A percentile compares a stretch with the other conserved stretches of the same genome.
These are phyloP conservation scores for Corinectria fuckeliana DNA, from an alignment of 2,329 filamentous ascomycete genomes.

Conservation along the genomic window DNA sequence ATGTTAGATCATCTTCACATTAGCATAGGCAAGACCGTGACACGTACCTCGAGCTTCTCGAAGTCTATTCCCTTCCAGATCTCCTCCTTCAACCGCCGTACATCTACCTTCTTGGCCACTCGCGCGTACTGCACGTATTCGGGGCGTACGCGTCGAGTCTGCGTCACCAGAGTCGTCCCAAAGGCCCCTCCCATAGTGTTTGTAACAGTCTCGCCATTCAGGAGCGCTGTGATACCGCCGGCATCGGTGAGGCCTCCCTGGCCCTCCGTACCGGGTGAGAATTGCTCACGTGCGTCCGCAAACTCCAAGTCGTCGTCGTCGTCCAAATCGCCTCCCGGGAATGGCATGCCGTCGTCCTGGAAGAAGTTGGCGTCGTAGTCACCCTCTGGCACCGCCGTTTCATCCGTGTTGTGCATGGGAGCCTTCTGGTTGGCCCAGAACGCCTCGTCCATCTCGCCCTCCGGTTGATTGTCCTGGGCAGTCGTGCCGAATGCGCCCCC, in stretches of 20 bases:
- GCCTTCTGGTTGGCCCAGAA: conserved; percentile 86
- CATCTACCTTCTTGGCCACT: conserved; percentile 75
- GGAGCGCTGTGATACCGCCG: conserved; percentile 57
- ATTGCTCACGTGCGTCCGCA: conserved; percentile 80
- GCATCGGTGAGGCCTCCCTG: conserved; percentile 54
- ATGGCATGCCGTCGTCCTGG: conserved; percentile 80
- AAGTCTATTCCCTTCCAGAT: conserved; percentile 72
- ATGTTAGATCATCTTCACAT: conserved; percentile 17
- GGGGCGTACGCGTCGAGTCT: conserved; percentile 66
- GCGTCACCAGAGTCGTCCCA: conserved; percentile 71
- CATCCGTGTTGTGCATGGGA: conserved; percentile 55
- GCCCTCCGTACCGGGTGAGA: conserved; percentile 69
- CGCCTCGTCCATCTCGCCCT: conserved; percentile 89
- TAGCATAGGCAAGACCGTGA: neutral
- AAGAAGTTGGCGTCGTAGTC: conserved; percentile 99
- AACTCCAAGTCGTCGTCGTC: conserved; percentile 76
- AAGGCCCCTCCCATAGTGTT: conserved; percentile 58
- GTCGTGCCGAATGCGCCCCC: conserved; percentile 50
- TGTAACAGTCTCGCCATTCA: conserved; percentile 58
- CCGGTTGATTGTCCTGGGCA: conserved; percentile 59
- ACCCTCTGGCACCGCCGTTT: conserved; percentile 66
- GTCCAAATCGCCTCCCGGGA: conserved; percentile 64
- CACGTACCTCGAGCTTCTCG: conserved; percentile 58
- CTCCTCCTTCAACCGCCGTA: conserved; percentile 72
- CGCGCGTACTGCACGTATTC: conserved; percentile 76